Conservation (phyloP, 257 asterid species). For the Capsicum chinense region DNA sequence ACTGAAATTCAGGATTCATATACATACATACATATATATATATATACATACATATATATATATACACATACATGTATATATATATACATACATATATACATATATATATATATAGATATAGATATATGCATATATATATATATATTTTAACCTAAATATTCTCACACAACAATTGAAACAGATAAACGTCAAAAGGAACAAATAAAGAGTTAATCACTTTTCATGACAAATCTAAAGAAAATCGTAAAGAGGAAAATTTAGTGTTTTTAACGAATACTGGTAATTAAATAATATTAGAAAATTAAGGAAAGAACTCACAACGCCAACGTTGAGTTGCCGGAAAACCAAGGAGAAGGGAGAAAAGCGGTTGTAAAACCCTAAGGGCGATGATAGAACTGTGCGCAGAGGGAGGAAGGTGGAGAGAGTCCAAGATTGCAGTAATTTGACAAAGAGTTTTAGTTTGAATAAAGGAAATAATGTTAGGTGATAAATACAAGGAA, state of each 20-base stretch:
- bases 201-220: neutral
- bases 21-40: no score
- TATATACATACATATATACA: no score
- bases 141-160: neutral
- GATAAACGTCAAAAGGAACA: neutral
- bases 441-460: neutral
- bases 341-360: neutral
- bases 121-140: neutral
- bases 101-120: no score
- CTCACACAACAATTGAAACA: neutral
- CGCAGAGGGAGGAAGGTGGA: neutral
- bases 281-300: neutral
- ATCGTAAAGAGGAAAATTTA: neutral
- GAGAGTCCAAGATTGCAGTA: neutral
- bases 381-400: no score
- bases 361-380: neutral
- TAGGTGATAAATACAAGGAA: neutral
- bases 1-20: neutral
- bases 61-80: no score
- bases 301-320: conserved; percentile 18
- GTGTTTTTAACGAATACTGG: neutral
- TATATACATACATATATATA: no score
- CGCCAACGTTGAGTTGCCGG: neutral
- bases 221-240: neutral
- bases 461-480: neutral